Conservation (phyloP, 2,329 filamentous ascomycete species). For the Endocalyx cinctus region DNA sequence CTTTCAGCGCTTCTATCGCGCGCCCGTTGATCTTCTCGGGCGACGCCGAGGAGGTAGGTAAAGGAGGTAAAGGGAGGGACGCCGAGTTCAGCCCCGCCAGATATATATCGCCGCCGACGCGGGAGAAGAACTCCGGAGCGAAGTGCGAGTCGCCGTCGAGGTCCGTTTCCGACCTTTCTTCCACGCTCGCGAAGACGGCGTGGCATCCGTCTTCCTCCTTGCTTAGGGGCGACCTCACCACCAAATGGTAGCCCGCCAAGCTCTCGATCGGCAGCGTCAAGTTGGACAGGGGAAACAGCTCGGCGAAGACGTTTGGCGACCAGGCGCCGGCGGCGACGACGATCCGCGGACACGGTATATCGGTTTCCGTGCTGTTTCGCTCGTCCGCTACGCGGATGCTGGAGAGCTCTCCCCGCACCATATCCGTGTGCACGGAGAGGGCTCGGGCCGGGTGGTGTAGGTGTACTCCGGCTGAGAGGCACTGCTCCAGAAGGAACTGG, state of each 20-base stretch:
- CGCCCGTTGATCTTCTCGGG: conserved; percentile 33
- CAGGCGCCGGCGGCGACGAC: conserved; percentile 68
- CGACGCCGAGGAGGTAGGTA: conserved; percentile 42
- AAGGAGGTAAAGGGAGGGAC: conserved; percentile 53
- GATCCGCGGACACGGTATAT: conserved; percentile 60
- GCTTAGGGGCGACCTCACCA: conserved; percentile 57
- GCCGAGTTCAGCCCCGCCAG: conserved; percentile 67
- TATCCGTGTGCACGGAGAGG: conserved; percentile 46
- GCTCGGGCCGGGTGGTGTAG: conserved; percentile 62
- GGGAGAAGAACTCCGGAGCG: conserved; percentile 67
- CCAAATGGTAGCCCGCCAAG: conserved; percentile 68
- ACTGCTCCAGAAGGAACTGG: conserved; percentile 57
- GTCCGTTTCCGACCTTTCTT: no score
- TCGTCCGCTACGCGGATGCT: conserved; percentile 46
- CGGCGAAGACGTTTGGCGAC: conserved; percentile 61
- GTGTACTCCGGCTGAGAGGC: conserved; percentile 55
- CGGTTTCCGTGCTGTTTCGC: conserved; percentile 37
- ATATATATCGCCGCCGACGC: conserved; percentile 65
- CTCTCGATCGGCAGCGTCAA: conserved; percentile 52
- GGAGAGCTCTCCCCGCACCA: conserved; percentile 43
- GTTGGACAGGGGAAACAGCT: conserved; percentile 56
- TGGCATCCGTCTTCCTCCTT: conserved; percentile 51
- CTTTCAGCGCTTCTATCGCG: conserved; percentile 45
- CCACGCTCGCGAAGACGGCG: conserved; percentile 58
- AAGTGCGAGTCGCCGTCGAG: conserved; percentile 48